Percentiles rank a stretch among this genome's conserved stretches.
These are phyloP conservation scores for Dactylellina cionopaga DNA, from an alignment of 2,329 filamentous ascomycete genomes.

Conservation along the genomic window DNA sequence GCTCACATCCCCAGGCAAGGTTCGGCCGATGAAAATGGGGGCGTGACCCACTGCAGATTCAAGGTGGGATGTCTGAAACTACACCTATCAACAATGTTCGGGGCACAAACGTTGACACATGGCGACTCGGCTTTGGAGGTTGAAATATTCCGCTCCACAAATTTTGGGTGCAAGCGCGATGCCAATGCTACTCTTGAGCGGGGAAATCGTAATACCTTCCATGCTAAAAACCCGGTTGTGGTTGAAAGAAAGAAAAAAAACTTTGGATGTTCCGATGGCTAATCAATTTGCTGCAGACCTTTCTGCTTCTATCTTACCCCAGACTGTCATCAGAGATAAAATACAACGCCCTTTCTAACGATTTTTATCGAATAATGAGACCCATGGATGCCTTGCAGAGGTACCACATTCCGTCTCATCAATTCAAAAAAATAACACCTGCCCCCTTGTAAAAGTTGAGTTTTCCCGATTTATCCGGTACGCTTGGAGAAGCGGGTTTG, in stretches of 20 bases:
- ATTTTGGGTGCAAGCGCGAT: constrained; percentile 14
- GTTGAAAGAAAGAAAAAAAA: not conserved
- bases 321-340: constrained; percentile 20
- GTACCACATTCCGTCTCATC: constrained; percentile 44
- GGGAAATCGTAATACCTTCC: constrained; percentile 29
- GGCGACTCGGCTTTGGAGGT: constrained; percentile 26
- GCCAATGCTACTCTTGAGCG: constrained; percentile 33
- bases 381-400: constrained; percentile 42
- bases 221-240: constrained; percentile 27
- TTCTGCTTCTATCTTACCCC: constrained; percentile 45
- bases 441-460: constrained; percentile 46
- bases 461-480: constrained; percentile 52
- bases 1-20: constrained; percentile 12
- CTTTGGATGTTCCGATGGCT: constrained; percentile 15
- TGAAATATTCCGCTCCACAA: constrained; percentile 44
- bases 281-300: constrained; percentile 34
- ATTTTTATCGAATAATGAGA: constrained; percentile 46
- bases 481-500: constrained; percentile 41
- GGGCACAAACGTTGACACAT: constrained; percentile 24
- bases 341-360: constrained; percentile 8
- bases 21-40: constrained; percentile 43
- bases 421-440: constrained; percentile 34
- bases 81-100: constrained; percentile 32
- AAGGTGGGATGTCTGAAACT: constrained; percentile 30
- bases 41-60: constrained; percentile 46